A percentile compares a stretch with the other conserved stretches of the same genome.
Evolutionary conservation across 1,284 basidiomycete species (phyloP).

Genomic region (Ustilago loliicola): DNA sequence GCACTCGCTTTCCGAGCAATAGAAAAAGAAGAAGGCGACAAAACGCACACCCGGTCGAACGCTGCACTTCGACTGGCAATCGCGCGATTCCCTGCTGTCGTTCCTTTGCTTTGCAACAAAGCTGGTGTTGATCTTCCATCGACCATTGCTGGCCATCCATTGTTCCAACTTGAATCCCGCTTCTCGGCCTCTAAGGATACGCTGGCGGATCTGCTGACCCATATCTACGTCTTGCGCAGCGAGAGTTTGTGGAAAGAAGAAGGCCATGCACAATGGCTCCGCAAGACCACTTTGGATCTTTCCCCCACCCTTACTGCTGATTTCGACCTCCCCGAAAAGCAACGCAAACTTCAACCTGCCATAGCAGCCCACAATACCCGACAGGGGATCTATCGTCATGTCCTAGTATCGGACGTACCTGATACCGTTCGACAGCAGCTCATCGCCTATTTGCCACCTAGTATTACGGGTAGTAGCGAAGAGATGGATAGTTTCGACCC

Average conservation of each 20-base stretch:
- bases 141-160: slow-evolving; percentile 29
- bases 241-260: slow-evolving; percentile 67
- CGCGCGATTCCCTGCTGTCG: slow-evolving; percentile 57
- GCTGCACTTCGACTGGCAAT: slow-evolving; percentile 62
- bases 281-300: slow-evolving; percentile 32
- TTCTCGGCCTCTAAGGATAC: slow-evolving; percentile 31
- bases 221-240: slow-evolving; percentile 63
- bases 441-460: slow-evolving; percentile 59
- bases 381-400: slow-evolving; percentile 63
- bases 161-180: slow-evolving; percentile 29
- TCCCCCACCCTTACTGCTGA: slow-evolving; percentile 24
- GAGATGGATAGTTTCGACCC: slow-evolving; percentile 66
- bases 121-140: slow-evolving; percentile 49
- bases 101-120: slow-evolving; percentile 62
- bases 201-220: slow-evolving; percentile 57
- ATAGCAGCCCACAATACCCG: slow-evolving; percentile 40
- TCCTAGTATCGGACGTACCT: slow-evolving; percentile 67
- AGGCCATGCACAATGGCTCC: slow-evolving; percentile 54
- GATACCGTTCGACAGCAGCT: slow-evolving; percentile 63
- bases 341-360: slow-evolving; percentile 12
- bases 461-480: slow-evolving; percentile 51
- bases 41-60: slow-evolving; percentile 30
- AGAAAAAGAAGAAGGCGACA: slow-evolving; percentile 60
- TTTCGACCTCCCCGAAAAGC: slow-evolving; percentile 13
- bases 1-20: slow-evolving; percentile 60